A percentile compares a stretch with the other conserved stretches of the same genome.
phyloP scores from a whole-genome alignment of 169 alveolate genomes.

The Cardiosporidium cionae region DNA sequence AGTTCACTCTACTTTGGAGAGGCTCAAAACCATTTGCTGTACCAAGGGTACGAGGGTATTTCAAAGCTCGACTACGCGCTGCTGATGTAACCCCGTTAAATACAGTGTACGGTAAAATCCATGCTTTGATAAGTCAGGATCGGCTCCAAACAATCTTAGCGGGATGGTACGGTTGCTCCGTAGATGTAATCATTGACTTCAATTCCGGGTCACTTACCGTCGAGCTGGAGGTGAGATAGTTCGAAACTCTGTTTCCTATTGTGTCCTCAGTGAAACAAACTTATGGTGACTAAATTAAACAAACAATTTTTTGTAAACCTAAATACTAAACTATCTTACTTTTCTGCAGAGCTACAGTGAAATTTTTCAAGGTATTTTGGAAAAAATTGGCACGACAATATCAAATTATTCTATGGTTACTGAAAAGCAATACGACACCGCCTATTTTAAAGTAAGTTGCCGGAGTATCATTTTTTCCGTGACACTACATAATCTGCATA shows the following conservation, averaged over 20 bases:
- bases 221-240: slow-evolving; percentile 14
- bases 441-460: too few relatives aligned
- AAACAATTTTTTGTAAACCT: too few relatives aligned
- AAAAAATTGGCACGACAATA: neutral
- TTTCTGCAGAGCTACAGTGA: too few relatives aligned
- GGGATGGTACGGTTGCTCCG: slow-evolving; percentile 22
- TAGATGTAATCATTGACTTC: slow-evolving; percentile 20
- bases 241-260: too few relatives aligned
- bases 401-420: neutral
- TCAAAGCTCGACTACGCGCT: slow-evolving; percentile 1
- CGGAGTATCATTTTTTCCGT: too few relatives aligned
- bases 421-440: too few relatives aligned
- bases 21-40: slow-evolving; percentile 9
- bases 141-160: neutral
- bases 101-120: slow-evolving; percentile 16
- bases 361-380: neutral
- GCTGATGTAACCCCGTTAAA: neutral
- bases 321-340: too few relatives aligned
- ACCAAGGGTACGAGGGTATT: slow-evolving; percentile 9
- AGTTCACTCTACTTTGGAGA: slow-evolving; percentile 23
- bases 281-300: too few relatives aligned
- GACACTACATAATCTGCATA: too few relatives aligned
- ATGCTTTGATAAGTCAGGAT: neutral
- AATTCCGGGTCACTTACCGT: slow-evolving; percentile 18
- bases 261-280: too few relatives aligned